These are phyloP conservation scores for Candida suzukii DNA, from an alignment of 805 yeast species.

Conservation along the genomic window DNA sequence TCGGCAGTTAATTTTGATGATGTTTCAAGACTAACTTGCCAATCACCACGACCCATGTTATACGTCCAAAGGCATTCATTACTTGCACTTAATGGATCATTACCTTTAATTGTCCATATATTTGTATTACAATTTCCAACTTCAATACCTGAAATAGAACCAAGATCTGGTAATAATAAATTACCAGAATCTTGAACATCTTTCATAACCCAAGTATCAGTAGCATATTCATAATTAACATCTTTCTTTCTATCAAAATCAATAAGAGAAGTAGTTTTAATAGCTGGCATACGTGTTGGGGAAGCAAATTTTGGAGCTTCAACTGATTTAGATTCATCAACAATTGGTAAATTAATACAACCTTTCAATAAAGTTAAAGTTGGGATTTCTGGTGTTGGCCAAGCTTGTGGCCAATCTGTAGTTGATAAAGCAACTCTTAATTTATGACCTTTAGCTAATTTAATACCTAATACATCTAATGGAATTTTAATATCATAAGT, in stretches of 20 bases:
- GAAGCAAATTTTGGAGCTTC: slow-evolving; percentile 20
- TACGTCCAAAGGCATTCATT: slow-evolving; percentile 34
- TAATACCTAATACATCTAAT: slow-evolving; percentile 34
- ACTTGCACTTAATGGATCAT: slow-evolving; percentile 32
- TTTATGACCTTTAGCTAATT: slow-evolving; percentile 28
- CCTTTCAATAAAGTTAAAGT: slow-evolving; percentile 26
- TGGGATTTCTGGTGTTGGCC: slow-evolving; percentile 39
- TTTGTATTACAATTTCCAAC: slow-evolving; percentile 34
- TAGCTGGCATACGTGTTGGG: slow-evolving; percentile 23
- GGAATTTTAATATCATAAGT: slow-evolving; percentile 27
- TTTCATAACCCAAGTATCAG: slow-evolving; percentile 26
- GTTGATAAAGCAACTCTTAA: slow-evolving; percentile 35
- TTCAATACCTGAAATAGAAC: slow-evolving; percentile 29
- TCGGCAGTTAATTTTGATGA: slow-evolving; percentile 26
- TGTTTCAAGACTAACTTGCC: slow-evolving; percentile 30
- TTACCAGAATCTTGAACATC: slow-evolving; percentile 31
- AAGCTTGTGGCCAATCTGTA: slow-evolving; percentile 41
- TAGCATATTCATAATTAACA: slow-evolving; percentile 25
- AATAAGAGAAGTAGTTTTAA: slow-evolving; percentile 19
- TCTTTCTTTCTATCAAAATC: slow-evolving; percentile 20
- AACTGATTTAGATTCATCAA: slow-evolving; percentile 11
- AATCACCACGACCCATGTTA: slow-evolving; percentile 33
- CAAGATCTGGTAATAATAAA: slow-evolving; percentile 24
- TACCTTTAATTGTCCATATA: slow-evolving; percentile 27
- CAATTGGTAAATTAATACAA: slow-evolving; percentile 23